Base-by-base conservation (phyloP, 305 asterid genomes). In the Fraxinus xanthoxyloides region DNA sequence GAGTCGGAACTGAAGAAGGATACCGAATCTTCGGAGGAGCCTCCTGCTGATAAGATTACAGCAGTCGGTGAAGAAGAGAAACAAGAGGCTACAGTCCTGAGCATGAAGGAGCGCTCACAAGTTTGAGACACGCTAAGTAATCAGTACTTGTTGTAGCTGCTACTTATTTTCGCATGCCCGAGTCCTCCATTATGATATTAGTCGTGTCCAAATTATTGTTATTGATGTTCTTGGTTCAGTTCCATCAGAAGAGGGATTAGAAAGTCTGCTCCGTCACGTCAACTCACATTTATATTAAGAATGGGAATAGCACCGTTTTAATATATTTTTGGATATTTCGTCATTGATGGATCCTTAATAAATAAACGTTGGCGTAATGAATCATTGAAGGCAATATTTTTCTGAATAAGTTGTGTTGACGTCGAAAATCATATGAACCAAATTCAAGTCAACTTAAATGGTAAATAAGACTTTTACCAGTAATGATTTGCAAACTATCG, bases 1-100 rank as follows among this genome's bases (percentile, higher is more conserved):
- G 95, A 93, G 88, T 79, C 95, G 0, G 97, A 93, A 86, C 90
- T 93, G 87, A 92, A 81, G 88, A 92, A 88, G 85, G 95, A 90
- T 1, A 81, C 85, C 0, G 92, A 86, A 56, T 23, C 91, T 61
- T 80, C 83, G 54, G 90, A 83, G 26, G 90, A 82, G 76, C 79
- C 72, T 43, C 81, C 90, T 12, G 48, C 48, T 2, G 86, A 85
- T 73, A 87, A 86, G 82, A 59, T 34, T 30, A 77, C 78, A 9
- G 51, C 82, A 10, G 91, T 26, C 67, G 34, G 59, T 76, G 89
- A 84, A 67, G 91, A 87, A 76, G 90, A 82, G 77, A 84, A 88
- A 84, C 84, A 82, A 84, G 91, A 83, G 43, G 77, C 80, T 34
- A 78, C 76, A 51, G 87, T 82, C 80, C 74, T 88, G 6, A 86